Evolutionary conservation across 75 land plant genomes (phyloP).

Genomic region (Sequoiadendron giganteum): DNA sequence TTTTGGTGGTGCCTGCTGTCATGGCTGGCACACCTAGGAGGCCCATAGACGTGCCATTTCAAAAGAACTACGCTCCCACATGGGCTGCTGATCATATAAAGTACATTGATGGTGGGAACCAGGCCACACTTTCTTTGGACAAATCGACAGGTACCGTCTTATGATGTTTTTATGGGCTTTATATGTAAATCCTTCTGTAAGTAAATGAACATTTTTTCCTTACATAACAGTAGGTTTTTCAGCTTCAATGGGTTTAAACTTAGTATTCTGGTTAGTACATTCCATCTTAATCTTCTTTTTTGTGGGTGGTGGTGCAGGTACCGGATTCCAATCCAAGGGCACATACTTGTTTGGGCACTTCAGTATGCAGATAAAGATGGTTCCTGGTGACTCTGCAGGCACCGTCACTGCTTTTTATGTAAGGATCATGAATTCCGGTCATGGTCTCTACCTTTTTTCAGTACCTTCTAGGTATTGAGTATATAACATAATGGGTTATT

Average conservation of each 20-base stretch:
- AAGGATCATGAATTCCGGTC: background rate
- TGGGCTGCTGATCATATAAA: conserved; percentile 33
- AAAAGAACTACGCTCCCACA: conserved; percentile 26
- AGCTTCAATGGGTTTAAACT: too few relatives aligned
- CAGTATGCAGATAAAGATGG: conserved; percentile 68
- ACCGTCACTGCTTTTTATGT: conserved; percentile 70
- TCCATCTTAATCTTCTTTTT: background rate
- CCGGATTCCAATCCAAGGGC: conserved; percentile 66
- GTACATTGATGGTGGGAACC: conserved; percentile 28
- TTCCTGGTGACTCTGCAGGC: conserved; percentile 68
- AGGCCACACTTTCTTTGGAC: conserved; percentile 17
- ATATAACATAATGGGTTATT: background rate
- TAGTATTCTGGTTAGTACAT: background rate
- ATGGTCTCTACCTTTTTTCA: background rate
- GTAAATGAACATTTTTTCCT: too few relatives aligned
- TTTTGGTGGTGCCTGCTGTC: background rate
- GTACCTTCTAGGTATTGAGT: background rate
- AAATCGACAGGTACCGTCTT: conserved; percentile 22
- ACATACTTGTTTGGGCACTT: conserved; percentile 71
- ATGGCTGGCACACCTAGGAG: conserved; percentile 13
- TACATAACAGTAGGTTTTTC: too few relatives aligned
- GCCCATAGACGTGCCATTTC: conserved; percentile 16
- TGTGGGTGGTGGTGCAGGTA: conserved; percentile 25
- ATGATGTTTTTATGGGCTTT: background rate
- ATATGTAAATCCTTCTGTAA: too few relatives aligned